Base-by-base conservation (phyloP, 148 eudicot species). In the Vaccinium vitisidaea region DNA sequence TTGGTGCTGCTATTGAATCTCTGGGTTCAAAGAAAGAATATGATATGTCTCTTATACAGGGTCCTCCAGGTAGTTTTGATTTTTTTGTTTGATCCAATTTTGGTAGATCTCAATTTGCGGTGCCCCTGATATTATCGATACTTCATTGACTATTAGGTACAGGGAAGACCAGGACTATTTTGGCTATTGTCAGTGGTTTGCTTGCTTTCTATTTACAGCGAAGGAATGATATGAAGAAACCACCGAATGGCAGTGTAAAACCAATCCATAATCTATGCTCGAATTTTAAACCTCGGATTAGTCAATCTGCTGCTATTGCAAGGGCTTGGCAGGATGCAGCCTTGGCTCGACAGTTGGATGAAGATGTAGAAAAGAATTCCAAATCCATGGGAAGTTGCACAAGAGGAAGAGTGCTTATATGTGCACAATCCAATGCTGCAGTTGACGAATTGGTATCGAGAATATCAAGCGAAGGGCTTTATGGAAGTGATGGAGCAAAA, bases 321-420 rank as follows among this genome's bases (percentile, higher is more conserved):
- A 92, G 98, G 89, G 95, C 99, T 81, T 97, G 99, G 99, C 99
- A 95, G 85, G 99, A 97, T 91, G 98, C 98, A 85, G 99, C 98
- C 76, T 90, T 95, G 88, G 98, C 99, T 77, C 93, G 87, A 82
- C 98, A 97, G 84, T 59, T 95, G 82, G 89, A 92, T 87, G 88
- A 86, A 56, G 93, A 93, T 77, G 85, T 79, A 77, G 90, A 87
- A 83, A 92, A 83, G 80, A 89, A 86, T 65, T 85, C 56, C 52
- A 96, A 74, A 87, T 76, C 88, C 55, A 53, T 80, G 50, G 91
- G 88, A 83, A 79, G 88, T 78, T 89, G 80, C 75, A 56, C 77
- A 12, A 90, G 89, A 81, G 94, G 95, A 86, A 89, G 99, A 86
- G 92, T 97, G 81, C 98, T 97, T 88, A 93, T 97, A 77, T 97